A percentile compares a stretch with the other conserved stretches of the same genome.
Evolutionary conservation across 805 yeast genomes (phyloP).

Genomic region (Saccharomycopsis lassenensis): DNA sequence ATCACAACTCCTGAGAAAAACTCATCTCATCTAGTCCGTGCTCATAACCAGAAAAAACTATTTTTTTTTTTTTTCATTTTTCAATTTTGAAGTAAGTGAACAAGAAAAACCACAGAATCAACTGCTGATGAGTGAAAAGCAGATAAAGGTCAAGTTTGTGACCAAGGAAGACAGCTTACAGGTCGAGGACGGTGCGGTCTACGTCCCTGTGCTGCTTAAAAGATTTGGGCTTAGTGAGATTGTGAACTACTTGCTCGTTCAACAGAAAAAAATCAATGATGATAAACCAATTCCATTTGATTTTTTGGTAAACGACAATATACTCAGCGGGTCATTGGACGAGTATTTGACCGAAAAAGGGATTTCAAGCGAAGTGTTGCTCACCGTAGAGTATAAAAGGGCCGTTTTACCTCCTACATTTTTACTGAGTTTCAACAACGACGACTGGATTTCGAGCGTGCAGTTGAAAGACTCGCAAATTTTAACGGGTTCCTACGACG

Average conservation of each 20-base stretch:
- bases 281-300: conserved; percentile 75
- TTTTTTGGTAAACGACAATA: conserved; percentile 75
- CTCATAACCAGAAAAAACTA: not conserved
- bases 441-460: conserved; percentile 89
- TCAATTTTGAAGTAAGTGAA: not conserved
- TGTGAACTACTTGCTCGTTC: conserved; percentile 73
- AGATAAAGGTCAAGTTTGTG: conserved; percentile 70
- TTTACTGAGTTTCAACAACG: conserved; percentile 77
- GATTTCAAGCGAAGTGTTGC: conserved; percentile 66
- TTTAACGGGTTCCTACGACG: conserved; percentile 88
- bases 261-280: conserved; percentile 30
- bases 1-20: too few relatives aligned
- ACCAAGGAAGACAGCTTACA: conserved; percentile 72
- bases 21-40: conserved; percentile 1
- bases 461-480: conserved; percentile 38
- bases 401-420: conserved; percentile 92
- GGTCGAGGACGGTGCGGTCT: conserved; percentile 71
- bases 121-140: conserved; percentile 22
- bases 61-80: not conserved
- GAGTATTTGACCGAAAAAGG: conserved; percentile 71
- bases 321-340: conserved; percentile 67
- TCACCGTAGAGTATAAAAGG: conserved; percentile 81
- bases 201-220: conserved; percentile 76
- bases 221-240: conserved; percentile 91
- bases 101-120: not conserved